phyloP scores from a whole-genome alignment of 2,329 filamentous ascomycete genomes.

The Botrytis porri region DNA sequence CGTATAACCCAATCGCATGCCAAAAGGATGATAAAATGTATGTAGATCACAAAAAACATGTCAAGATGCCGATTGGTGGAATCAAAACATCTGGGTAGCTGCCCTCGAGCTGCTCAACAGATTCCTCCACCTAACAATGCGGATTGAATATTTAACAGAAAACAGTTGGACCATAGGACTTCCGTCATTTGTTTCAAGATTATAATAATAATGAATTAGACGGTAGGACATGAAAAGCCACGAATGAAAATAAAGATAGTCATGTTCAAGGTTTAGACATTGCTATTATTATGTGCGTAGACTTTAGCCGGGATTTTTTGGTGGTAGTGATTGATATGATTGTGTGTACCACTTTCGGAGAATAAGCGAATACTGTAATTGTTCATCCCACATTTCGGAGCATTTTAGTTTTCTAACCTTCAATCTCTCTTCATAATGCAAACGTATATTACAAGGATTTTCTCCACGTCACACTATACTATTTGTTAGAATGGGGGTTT shows the following conservation, averaged over 20 bases:
- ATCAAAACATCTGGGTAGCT: background rate
- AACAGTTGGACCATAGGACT: background rate
- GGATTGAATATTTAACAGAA: background rate
- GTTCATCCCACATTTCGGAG: background rate
- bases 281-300: background rate
- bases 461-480: background rate
- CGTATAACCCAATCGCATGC: background rate
- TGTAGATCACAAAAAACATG: too few relatives aligned
- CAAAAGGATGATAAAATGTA: background rate
- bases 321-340: background rate
- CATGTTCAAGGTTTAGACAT: too few relatives aligned
- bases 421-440: too few relatives aligned
- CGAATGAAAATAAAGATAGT: background rate
- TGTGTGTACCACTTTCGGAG: background rate
- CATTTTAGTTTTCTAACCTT: background rate
- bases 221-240: background rate
- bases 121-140: conserved; percentile 6
- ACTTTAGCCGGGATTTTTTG: background rate
- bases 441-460: background rate
- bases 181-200: background rate
- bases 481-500: background rate
- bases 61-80: conserved; percentile 6
- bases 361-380: background rate
- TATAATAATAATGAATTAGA: background rate
- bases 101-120: background rate